Evolutionary conservation across 192 early-diverging fungal species (phyloP).

Genomic region (Backusella luteola): DNA sequence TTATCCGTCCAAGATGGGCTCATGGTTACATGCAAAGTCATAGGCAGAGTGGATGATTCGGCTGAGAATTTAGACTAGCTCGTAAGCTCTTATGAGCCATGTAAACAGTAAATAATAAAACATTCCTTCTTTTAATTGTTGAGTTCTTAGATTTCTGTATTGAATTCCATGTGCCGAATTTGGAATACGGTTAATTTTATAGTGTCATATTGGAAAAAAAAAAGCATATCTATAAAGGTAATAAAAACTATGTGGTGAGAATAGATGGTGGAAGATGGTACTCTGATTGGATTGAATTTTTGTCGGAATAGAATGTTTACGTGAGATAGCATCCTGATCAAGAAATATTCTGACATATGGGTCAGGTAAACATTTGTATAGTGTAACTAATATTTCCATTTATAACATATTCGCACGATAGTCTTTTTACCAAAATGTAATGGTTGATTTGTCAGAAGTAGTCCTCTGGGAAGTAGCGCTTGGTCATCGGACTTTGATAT

Average conservation of each 20-base stretch:
- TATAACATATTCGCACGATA: slow-evolving; percentile 18
- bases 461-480: slow-evolving; percentile 15
- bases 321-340: background rate
- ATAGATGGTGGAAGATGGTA: background rate
- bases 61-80: background rate
- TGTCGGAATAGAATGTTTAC: background rate
- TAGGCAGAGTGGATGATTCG: background rate
- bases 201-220: background rate
- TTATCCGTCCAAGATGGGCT: background rate
- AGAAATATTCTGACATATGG: slow-evolving; percentile 12
- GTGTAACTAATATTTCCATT: background rate
- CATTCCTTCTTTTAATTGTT: background rate
- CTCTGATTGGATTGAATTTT: background rate
- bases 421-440: background rate
- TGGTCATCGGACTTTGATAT: background rate
- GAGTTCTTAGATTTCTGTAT: background rate
- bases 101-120: slow-evolving; percentile 1
- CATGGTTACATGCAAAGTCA: background rate
- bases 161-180: background rate
- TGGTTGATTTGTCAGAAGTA: slow-evolving; percentile 23
- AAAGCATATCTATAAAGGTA: background rate
- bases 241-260: background rate
- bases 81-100: background rate
- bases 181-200: background rate
- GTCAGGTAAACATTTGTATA: background rate